These are phyloP conservation scores for Chloromonas sp. DNA, from an alignment of 163 green algal genomes.

Conservation along the genomic window DNA sequence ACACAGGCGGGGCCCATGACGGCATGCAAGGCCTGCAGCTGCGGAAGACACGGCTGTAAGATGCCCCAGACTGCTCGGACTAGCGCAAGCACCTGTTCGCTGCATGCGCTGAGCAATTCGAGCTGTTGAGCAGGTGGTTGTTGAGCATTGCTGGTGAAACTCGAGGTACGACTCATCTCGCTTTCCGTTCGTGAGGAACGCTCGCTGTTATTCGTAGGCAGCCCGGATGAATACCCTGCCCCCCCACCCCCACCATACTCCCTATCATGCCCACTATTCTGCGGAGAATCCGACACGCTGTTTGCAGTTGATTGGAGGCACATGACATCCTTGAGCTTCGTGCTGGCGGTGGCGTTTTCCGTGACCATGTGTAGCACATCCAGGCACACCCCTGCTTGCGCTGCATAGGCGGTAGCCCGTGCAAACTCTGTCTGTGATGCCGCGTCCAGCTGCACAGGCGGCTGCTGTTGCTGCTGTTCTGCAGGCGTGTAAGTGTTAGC, in stretches of 20 bases:
- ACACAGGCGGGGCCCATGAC: neutral
- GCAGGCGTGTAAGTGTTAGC: neutral
- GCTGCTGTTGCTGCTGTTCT: neutral
- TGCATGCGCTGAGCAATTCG: neutral
- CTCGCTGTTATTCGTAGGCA: too few species aligned
- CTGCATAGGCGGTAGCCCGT: neutral
- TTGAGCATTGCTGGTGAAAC: neutral
- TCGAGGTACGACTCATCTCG: neutral
- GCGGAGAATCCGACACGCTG: neutral
- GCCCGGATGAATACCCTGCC: too few species aligned
- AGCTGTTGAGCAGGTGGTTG: neutral
- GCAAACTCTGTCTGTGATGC: neutral
- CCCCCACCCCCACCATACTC: neutral
- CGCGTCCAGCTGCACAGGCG: neutral
- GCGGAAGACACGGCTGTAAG: neutral
- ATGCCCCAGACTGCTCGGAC: slow-evolving; percentile 3
- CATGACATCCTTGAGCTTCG: neutral
- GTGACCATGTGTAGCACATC: slow-evolving; percentile 13
- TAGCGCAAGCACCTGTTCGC: slow-evolving; percentile 8
- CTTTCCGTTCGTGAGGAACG: neutral
- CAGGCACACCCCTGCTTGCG: slow-evolving; percentile 1
- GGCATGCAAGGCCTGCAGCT: neutral
- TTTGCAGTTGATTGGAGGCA: neutral
- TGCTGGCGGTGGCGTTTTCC: neutral
- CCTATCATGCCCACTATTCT: neutral